Conservation (phyloP, 225 moss, liverwort and hornwort species). For the Bryum argenteum region DNA sequence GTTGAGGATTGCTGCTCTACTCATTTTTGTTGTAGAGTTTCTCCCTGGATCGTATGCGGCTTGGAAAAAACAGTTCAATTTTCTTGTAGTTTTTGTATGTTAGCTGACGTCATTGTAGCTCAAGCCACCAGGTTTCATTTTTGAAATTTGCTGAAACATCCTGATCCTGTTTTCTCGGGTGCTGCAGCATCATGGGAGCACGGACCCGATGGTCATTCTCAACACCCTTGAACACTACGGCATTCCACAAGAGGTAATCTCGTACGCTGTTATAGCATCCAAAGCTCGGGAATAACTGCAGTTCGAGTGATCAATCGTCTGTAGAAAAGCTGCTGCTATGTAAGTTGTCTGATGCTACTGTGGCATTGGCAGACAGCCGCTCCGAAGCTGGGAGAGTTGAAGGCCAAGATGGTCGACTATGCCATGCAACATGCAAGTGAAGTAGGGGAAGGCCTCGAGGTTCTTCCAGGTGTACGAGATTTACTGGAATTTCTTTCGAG, state of each 20-base stretch:
- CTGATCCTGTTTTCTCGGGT: constrained; percentile 8
- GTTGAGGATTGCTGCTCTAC: too few species aligned
- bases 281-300: neutral
- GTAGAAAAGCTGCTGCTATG: constrained; percentile 1
- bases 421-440: constrained; percentile 69
- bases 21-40: too few species aligned
- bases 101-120: constrained; percentile 18
- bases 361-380: constrained; percentile 71
- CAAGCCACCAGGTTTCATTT: neutral
- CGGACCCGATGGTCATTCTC: constrained; percentile 76
- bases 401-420: constrained; percentile 86
- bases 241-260: constrained; percentile 69
- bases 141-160: neutral
- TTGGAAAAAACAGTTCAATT: too few species aligned
- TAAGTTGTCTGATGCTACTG: constrained; percentile 40
- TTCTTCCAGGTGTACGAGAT: constrained; percentile 76
- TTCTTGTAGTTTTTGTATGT: too few species aligned
- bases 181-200: constrained; percentile 91
- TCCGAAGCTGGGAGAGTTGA: constrained; percentile 80
- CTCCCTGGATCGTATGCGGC: too few species aligned
- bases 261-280: neutral
- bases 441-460: constrained; percentile 80
- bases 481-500: constrained; percentile 71
- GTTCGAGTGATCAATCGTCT: constrained; percentile 16
- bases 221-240: constrained; percentile 81